Percentiles rank a stretch among this genome's conserved stretches.
Conservation (phyloP, 2,329 filamentous ascomycete genomes). For the Intubia oerlemansii region DNA sequence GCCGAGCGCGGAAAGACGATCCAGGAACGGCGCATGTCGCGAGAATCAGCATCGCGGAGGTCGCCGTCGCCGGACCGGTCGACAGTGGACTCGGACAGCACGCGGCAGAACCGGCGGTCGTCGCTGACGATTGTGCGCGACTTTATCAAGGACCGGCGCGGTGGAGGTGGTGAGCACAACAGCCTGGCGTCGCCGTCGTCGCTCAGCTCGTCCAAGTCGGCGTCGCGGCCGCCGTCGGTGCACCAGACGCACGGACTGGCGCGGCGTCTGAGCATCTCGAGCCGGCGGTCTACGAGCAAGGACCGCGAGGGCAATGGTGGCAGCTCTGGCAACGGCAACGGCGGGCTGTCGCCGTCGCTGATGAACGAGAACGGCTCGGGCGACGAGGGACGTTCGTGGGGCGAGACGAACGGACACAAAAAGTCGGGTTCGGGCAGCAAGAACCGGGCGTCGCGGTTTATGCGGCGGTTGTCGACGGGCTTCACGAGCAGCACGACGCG, state of each 20-base stretch:
- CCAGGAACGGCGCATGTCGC: constrained; percentile 25
- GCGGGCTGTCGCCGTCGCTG: constrained; percentile 17
- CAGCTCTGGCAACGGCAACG: constrained; percentile 5
- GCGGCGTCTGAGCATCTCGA: constrained; percentile 45
- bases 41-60: constrained; percentile 15
- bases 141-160: constrained; percentile 37
- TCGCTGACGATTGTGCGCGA: constrained; percentile 37
- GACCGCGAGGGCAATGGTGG: too few species aligned
- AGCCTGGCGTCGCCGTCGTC: constrained; percentile 8
- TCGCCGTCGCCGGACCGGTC: constrained; percentile 16
- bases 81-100: constrained; percentile 6
- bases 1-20: too few species aligned
- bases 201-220: constrained; percentile 17
- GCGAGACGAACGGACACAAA: too few species aligned
- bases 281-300: constrained; percentile 28
- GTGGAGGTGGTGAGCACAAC: constrained; percentile 18
- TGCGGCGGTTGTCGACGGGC: constrained; percentile 36
- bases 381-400: too few species aligned
- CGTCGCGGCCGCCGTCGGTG: constrained; percentile 24
- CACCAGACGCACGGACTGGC: constrained; percentile 29
- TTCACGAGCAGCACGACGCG: too few species aligned
- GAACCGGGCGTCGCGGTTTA: constrained; percentile 34
- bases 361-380: constrained; percentile 23
- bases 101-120: constrained; percentile 24
- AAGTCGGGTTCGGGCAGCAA: constrained; percentile 15